Evolutionary conservation across 2,329 filamentous ascomycete genomes (phyloP).

Genomic region (Mariannaea sp.): DNA sequence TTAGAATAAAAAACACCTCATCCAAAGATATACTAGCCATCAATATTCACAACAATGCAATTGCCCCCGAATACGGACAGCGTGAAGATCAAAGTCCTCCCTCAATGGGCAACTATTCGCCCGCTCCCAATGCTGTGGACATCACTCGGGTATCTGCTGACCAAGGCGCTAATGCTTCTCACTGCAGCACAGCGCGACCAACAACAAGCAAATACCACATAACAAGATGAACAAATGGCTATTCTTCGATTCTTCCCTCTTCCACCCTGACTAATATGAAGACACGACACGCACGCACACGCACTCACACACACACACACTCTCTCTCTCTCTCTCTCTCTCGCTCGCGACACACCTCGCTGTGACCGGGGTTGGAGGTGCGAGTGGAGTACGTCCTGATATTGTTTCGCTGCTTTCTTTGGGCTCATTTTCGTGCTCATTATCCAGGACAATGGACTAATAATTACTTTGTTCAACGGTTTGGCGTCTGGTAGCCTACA

Average conservation of each 20-base stretch:
- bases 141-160: constrained; percentile 13
- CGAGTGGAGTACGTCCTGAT: constrained; percentile 3
- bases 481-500: constrained; percentile 1
- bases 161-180: constrained; percentile 4
- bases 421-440: neutral
- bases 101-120: neutral
- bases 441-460: neutral
- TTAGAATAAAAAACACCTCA: neutral
- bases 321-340: no score
- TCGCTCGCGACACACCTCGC: constrained; percentile 10
- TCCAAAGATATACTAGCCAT: neutral
- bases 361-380: constrained; percentile 8
- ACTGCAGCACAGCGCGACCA: neutral
- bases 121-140: neutral
- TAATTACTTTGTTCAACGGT: neutral
- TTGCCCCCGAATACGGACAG: neutral
- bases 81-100: neutral
- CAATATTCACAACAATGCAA: constrained; percentile 1
- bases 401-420: neutral
- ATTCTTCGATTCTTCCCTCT: constrained; percentile 7
- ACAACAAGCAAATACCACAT: neutral
- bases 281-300: constrained; percentile 15
- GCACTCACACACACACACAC: no score
- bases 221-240: constrained; percentile 8
- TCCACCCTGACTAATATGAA: constrained; percentile 12